Base-by-base conservation (phyloP, 148 eudicot genomes). In the Vaccinium myrtillus region DNA sequence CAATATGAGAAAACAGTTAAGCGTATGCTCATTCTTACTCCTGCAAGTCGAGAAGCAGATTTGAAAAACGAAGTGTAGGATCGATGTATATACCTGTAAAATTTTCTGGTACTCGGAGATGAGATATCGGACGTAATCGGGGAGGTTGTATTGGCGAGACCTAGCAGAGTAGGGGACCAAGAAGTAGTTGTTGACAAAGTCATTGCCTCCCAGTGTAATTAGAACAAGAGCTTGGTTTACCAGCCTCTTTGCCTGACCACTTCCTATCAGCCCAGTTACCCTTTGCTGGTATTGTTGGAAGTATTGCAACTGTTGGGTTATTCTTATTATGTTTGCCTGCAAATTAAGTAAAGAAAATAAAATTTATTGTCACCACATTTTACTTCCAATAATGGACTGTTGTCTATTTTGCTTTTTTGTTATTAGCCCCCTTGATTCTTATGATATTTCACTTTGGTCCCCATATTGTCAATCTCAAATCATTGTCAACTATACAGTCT, bases 111-210 rank as follows among this genome's bases (percentile, higher is more conserved):
- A 90, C 69, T 90, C 92, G 43, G 89, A 82, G 78, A 90, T 82
- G 79, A 90, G 46, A 61, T 55, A 87, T 30, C 39, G 75, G 25
- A 88, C 91, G 46, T 88, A 90, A 63, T 90, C 87, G 1, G 87
- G 90, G 25, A 90, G 85, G 11, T 83, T 14, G 49, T 51, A 90
- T 43, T 90, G 92, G 43, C 90, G 88, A 14, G 92, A 90, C 49
- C 92, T 77, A 1, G 86, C 86, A 2, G 90, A 90, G 85, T 69
- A 84, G n/a, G 92, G 92, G 25, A 90, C 85, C 78, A 90, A 70
- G 77, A 71, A 90, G 83, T 90, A 90, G 71, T 90, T 90, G 82
- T 90, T 90, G 49, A 90, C 92, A 49, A 90, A 90, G 75, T 90
- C 92, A 75, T 90, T 90, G 48, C 91, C 92, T 11, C 92, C 92